phyloP scores from a whole-genome alignment of 129 eudicot species.

The Deinandra increscens region DNA sequence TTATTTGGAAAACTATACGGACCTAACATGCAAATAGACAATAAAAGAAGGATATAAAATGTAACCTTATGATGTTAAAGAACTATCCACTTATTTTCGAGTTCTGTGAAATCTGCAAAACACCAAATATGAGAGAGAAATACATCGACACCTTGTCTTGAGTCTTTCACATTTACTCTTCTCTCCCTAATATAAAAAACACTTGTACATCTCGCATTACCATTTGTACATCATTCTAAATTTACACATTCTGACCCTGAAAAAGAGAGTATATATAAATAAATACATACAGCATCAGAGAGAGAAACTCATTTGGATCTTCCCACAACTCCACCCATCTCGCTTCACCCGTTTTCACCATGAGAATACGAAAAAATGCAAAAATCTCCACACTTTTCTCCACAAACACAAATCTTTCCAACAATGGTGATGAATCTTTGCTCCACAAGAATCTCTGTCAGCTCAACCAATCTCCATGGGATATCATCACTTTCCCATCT shows the following conservation, averaged over 20 bases:
- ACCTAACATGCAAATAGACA: too few relatives aligned
- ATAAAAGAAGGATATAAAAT: too few relatives aligned
- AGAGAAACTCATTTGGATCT: conserved; percentile 28
- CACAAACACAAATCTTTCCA: conserved; percentile 20
- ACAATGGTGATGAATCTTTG: conserved; percentile 8
- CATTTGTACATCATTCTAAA: background rate
- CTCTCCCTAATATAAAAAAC: background rate
- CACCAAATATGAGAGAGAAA: too few relatives aligned
- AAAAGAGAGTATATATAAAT: background rate
- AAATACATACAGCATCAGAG: background rate
- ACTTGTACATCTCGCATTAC: background rate
- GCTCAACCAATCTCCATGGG: conserved; percentile 80
- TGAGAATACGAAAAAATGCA: conserved; percentile 51
- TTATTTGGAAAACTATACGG: too few relatives aligned
- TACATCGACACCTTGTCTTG: too few relatives aligned
- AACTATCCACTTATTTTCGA: too few relatives aligned
- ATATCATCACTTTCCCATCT: conserved; percentile 46
- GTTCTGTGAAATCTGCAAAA: too few relatives aligned
- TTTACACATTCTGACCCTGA: background rate
- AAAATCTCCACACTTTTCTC: conserved; percentile 13
- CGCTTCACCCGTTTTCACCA: conserved; percentile 25
- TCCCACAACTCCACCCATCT: background rate
- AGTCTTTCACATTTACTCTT: too few relatives aligned
- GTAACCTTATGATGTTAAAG: too few relatives aligned
- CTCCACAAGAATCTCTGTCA: conserved; percentile 43